phyloP scores from a whole-genome alignment of 345 rosid species.

The Ricinus communis region DNA sequence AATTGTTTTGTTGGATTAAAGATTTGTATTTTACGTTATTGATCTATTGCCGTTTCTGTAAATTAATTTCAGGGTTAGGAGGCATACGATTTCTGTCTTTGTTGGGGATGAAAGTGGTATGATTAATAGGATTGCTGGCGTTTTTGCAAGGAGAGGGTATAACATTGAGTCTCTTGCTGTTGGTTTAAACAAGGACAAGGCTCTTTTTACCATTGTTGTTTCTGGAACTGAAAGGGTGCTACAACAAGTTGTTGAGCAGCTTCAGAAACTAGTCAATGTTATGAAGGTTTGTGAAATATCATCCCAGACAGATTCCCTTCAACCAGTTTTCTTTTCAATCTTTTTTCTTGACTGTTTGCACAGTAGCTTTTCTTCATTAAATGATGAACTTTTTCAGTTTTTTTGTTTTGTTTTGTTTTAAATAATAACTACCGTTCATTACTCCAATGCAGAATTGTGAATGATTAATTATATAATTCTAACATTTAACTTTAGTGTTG shows the following conservation, averaged over 20 bases:
- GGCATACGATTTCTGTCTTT: conserved; percentile 85
- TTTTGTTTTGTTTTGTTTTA: no score
- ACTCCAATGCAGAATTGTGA: not conserved
- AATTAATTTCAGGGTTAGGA: conserved; percentile 48
- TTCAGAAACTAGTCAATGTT: conserved; percentile 95
- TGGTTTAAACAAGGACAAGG: conserved; percentile 88
- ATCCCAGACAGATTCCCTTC: no score
- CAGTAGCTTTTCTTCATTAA: not conserved
- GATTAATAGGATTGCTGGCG: conserved; percentile 96
- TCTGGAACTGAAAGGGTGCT: conserved; percentile 79
- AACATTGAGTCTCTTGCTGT: conserved; percentile 99
- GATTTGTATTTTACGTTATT: not conserved
- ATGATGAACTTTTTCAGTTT: not conserved
- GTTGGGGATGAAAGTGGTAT: conserved; percentile 99
- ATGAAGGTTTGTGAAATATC: conserved; percentile 50
- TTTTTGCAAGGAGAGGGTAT: conserved; percentile 91
- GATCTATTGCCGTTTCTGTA: not conserved
- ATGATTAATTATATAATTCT: no score
- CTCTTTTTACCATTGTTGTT: conserved; percentile 89
- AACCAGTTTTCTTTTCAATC: no score
- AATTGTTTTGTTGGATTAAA: no score
- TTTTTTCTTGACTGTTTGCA: no score
- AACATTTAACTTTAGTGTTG: not conserved
- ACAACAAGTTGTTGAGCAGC: conserved; percentile 87
- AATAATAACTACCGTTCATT: not conserved